Conservation (phyloP, 352 stramenopile species). For the Pythium aphanidermatum region DNA sequence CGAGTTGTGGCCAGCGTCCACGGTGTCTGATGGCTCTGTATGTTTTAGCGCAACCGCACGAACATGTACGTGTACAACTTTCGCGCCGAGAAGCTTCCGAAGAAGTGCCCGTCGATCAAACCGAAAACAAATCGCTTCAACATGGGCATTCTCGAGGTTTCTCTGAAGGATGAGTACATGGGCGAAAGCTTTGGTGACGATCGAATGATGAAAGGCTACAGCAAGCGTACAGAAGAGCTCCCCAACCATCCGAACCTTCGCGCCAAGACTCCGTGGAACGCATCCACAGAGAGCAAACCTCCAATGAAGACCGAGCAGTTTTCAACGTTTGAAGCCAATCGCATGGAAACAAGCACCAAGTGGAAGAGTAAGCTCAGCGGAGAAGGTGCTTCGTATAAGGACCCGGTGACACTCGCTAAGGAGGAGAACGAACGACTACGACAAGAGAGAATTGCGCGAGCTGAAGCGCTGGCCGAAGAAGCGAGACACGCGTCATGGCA, state of each 20-base stretch:
- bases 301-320: constrained; percentile 40
- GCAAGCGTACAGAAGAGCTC: constrained; percentile 71
- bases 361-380: constrained; percentile 37
- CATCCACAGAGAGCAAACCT: constrained; percentile 42
- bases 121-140: constrained; percentile 77
- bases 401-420: constrained; percentile 43
- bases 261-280: constrained; percentile 57
- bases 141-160: constrained; percentile 66
- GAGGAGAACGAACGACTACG: constrained; percentile 40
- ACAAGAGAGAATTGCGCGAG: constrained; percentile 33
- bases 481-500: constrained; percentile 9
- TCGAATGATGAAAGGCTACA: constrained; percentile 62
- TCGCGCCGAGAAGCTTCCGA: constrained; percentile 75
- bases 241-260: constrained; percentile 62
- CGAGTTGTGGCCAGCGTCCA: background rate
- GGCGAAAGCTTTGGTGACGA: constrained; percentile 66
- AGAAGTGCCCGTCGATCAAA: constrained; percentile 68
- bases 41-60: constrained; percentile 50
- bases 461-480: constrained; percentile 10
- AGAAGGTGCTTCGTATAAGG: constrained; percentile 37
- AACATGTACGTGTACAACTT: constrained; percentile 87
- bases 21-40: background rate
- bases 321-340: constrained; percentile 14
- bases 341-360: constrained; percentile 34
- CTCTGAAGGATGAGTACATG: constrained; percentile 48